Evolutionary conservation across 140 eudicot genomes (phyloP).

Genomic region (Stevia rebaudiana): DNA sequence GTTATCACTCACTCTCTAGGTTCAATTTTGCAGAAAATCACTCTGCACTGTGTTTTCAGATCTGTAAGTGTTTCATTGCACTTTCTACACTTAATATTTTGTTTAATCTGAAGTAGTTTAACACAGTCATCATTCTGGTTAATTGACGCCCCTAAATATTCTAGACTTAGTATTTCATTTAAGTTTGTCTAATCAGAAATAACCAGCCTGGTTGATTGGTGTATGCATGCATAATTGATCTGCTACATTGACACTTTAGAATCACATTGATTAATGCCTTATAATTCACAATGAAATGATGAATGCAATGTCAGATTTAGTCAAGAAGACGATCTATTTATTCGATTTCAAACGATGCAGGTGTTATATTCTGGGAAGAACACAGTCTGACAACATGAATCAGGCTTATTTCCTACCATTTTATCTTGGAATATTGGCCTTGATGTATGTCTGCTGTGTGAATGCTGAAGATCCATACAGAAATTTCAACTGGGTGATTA

Average conservation of each 20-base stretch:
- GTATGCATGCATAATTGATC: neutral
- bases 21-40: slow-evolving; percentile 17
- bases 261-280: neutral
- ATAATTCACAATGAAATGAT: neutral
- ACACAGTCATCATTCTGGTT: no score
- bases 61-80: slow-evolving; percentile 8
- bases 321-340: neutral
- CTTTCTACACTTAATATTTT: no score
- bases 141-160: no score
- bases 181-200: neutral
- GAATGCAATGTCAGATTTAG: neutral
- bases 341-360: slow-evolving; percentile 2
- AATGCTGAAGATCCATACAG: slow-evolving; percentile 82
- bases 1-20: slow-evolving; percentile 5
- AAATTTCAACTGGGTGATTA: slow-evolving; percentile 47
- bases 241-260: neutral
- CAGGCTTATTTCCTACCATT: slow-evolving; percentile 40
- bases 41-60: slow-evolving; percentile 9
- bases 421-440: slow-evolving; percentile 56
- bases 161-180: neutral
- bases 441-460: slow-evolving; percentile 34
- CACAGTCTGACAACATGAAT: slow-evolving; percentile 27
- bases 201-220: neutral
- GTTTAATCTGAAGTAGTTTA: neutral
- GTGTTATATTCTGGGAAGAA: neutral